Conservation (phyloP, 2,329 filamentous ascomycete species). For the Grosmannia serpens region DNA sequence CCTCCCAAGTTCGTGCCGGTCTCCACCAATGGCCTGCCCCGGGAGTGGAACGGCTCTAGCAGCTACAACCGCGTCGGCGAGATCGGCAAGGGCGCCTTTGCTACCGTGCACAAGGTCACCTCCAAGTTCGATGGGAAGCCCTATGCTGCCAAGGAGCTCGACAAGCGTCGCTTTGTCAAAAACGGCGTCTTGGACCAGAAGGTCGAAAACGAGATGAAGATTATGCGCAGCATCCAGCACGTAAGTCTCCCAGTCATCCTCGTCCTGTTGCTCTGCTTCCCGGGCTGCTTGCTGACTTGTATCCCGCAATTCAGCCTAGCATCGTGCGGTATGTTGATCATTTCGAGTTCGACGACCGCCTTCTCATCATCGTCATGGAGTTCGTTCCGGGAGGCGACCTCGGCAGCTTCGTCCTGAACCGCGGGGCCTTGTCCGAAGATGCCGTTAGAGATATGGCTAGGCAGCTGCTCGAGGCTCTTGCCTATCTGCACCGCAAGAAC, state of each 20-base stretch:
- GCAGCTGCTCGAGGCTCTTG: slow-evolving; percentile 71
- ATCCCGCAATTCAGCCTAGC: slow-evolving; percentile 47
- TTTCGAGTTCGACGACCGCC: slow-evolving; percentile 64
- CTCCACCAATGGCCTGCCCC: slow-evolving; percentile 27
- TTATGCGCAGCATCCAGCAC: slow-evolving; percentile 79
- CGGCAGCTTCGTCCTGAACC: slow-evolving; percentile 54
- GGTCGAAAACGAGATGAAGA: slow-evolving; percentile 93
- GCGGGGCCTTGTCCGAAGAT: slow-evolving; percentile 53
- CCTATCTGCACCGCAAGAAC: slow-evolving; percentile 74
- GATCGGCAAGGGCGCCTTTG: slow-evolving; percentile 91
- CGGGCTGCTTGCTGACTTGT: not conserved
- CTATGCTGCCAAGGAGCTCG: slow-evolving; percentile 87
- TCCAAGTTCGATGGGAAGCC: slow-evolving; percentile 72
- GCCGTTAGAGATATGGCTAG: slow-evolving; percentile 59
- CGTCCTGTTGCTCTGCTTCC: not conserved
- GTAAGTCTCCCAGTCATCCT: slow-evolving; percentile 36
- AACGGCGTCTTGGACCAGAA: slow-evolving; percentile 83
- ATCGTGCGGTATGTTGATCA: slow-evolving; percentile 89
- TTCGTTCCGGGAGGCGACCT: slow-evolving; percentile 75
- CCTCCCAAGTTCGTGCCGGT: slow-evolving; percentile 12
- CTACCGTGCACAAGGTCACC: slow-evolving; percentile 82
- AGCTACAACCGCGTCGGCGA: slow-evolving; percentile 73
- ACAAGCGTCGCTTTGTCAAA: slow-evolving; percentile 88
- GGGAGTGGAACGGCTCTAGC: slow-evolving; percentile 71
- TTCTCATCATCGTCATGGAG: slow-evolving; percentile 98